Base-by-base conservation (phyloP, 2,329 filamentous ascomycete species). In the Penicillium hordei region DNA sequence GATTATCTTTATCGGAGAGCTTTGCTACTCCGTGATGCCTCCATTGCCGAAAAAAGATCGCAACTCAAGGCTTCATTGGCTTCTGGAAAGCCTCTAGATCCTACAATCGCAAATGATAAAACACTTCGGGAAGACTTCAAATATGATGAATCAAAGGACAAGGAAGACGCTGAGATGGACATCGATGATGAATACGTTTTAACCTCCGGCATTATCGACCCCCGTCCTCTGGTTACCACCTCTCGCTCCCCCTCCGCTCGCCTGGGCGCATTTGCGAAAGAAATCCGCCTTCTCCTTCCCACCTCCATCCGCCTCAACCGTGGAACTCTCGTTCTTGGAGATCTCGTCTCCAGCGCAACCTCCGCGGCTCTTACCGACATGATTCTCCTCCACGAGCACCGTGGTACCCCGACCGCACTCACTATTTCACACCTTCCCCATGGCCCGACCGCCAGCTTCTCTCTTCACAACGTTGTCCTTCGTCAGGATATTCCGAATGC, bases 1-100 rank as follows among this genome's bases (percentile, higher is more conserved):
- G 91, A 95, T 73, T 95, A 97, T 75, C 86, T 99, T 68, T 96
- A 97, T 76, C 87, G 93, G 60, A 88, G 90, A 70, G 93, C 94
- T 38, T 83, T 97, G 57, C 88, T 91, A 23, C 84, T 97, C 43
- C 88, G 89, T 66, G 91, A 97, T 78, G 93, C 93, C 60, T 93
- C 96, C 70, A 95, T 95, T 64, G 90, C 89, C 57, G 91, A 96
- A 74, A 96, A 96, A 75, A 83, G 93, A 68, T 89, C 93, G 39
- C 90, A 95, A 73, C 79, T 99, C 54, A 89, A 93, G 73, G 86
- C 88, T 34, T 92, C 93, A 10, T 82, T 97, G 50, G 93, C 94
- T 23, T 91, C 90, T 10, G 94, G 94, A 63, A 96, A 94, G 72
- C 89, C 91, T 9, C 79, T 96, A 48, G 89, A 93, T 65, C 85